A percentile compares a stretch with the other conserved stretches of the same genome.
Evolutionary conservation across 768 basidiomycete genomes (phyloP).

Genomic region (Baorangia bicolor): DNA sequence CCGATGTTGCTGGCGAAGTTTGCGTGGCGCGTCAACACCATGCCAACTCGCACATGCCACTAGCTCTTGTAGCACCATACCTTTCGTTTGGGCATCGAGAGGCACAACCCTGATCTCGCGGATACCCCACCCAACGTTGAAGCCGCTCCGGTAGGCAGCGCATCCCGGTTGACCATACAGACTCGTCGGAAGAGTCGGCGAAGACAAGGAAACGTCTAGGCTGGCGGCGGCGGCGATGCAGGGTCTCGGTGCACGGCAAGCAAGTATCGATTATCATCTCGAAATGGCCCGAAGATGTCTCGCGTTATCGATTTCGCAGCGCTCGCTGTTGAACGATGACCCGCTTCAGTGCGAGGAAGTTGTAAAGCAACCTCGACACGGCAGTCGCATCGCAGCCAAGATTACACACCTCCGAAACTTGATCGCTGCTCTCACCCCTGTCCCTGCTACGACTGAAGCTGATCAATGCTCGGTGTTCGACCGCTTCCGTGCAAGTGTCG

Average conservation of each 20-base stretch:
- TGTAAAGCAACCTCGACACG: constrained; percentile 7
- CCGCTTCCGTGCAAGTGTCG: constrained; percentile 21
- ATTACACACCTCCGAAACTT: constrained; percentile 21
- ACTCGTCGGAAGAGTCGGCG: too few relatives aligned
- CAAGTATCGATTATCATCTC: constrained; percentile 21
- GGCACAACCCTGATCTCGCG: not conserved
- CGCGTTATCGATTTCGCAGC: constrained; percentile 1
- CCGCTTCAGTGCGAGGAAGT: not conserved
- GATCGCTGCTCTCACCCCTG: constrained; percentile 19
- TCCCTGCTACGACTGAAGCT: constrained; percentile 22
- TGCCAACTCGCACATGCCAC: not conserved
- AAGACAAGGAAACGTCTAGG: not conserved
- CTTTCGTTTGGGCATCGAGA: not conserved
- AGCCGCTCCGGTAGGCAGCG: not conserved
- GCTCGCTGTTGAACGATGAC: not conserved
- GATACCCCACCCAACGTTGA: not conserved
- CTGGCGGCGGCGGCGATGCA: not conserved
- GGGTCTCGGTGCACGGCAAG: constrained; percentile 13
- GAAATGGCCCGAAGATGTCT: constrained; percentile 18
- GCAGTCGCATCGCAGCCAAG: constrained; percentile 21
- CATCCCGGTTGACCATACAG: not conserved
- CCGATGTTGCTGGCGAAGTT: not conserved
- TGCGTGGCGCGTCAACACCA: not conserved
- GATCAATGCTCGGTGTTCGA: constrained; percentile 15
- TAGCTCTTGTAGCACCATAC: not conserved